phyloP scores from a whole-genome alignment of 176 grass and related monocot genomes.

The Zizania latifolia region DNA sequence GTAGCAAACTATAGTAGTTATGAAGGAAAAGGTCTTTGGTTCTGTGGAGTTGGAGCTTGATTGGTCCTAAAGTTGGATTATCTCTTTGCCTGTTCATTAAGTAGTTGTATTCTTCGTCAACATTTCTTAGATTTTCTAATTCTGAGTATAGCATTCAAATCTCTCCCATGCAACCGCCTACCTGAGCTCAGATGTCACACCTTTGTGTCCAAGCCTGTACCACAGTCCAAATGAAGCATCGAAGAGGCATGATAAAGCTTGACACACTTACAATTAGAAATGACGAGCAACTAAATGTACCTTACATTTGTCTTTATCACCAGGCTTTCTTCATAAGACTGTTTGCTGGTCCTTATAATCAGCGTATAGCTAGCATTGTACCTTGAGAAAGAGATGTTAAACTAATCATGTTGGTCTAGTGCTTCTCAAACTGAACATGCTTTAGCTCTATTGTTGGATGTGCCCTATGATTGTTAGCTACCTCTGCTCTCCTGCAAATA shows the following conservation, averaged over 20 bases:
- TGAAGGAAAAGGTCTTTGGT: constrained; percentile 1
- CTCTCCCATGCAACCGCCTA: not conserved
- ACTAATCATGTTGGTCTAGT: not conserved
- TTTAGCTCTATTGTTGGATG: not conserved
- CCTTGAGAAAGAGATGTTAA: constrained; percentile 1
- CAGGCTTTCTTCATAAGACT: not conserved
- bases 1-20: not conserved
- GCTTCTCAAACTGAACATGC: constrained; percentile 2
- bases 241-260: not conserved
- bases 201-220: not conserved
- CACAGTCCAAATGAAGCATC: not conserved
- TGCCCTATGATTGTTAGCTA: not conserved
- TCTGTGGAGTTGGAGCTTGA: not conserved
- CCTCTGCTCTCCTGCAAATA: not conserved
- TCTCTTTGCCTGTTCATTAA: not conserved
- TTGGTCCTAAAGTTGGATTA: not conserved
- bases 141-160: not conserved
- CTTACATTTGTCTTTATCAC: constrained; percentile 21
- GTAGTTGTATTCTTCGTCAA: not conserved
- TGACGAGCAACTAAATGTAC: too few relatives aligned
- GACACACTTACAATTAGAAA: too few relatives aligned
- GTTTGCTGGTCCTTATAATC: not conserved
- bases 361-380: not conserved
- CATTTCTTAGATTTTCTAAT: not conserved
- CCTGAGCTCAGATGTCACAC: not conserved